Conservation (phyloP, 768 basidiomycete genomes). For the Chalciporus pseudorubinellus region DNA sequence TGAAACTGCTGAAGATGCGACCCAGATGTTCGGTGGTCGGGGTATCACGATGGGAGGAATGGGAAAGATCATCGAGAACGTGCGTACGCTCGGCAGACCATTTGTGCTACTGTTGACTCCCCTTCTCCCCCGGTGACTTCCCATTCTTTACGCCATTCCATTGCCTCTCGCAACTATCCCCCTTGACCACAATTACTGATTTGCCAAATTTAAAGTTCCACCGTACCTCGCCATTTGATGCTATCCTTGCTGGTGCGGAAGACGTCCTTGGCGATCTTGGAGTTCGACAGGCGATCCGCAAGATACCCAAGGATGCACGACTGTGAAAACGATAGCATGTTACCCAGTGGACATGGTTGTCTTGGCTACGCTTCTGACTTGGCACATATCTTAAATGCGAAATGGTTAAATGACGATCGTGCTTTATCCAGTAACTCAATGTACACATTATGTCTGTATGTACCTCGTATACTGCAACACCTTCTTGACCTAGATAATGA, state of each 20-base stretch:
- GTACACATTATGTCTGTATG: neutral
- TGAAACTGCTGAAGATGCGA: conserved; percentile 63
- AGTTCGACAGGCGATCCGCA: conserved; percentile 69
- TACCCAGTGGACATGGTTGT: neutral
- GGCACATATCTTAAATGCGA: neutral
- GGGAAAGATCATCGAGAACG: conserved; percentile 82
- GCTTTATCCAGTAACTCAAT: neutral
- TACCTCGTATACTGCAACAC: neutral
- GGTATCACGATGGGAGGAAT: conserved; percentile 84
- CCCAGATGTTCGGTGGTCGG: conserved; percentile 87
- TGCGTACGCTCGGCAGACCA: conserved; percentile 32
- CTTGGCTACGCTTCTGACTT: neutral
- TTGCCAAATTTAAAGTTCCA: conserved; percentile 52
- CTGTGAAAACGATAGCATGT: conserved; percentile 29
- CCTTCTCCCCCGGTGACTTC: neutral
- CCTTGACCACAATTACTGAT: neutral
- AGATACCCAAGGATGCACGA: conserved; percentile 55
- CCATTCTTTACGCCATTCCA: neutral
- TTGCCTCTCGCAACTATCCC: too few species aligned
- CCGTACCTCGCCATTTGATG: conserved; percentile 79
- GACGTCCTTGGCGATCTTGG: conserved; percentile 74
- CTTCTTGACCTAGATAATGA: neutral
- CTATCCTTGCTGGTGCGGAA: conserved; percentile 79
- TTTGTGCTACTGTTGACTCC: neutral
- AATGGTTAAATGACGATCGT: neutral